Conservation (phyloP, 2,329 filamentous ascomycete species). For the Xylariales sp. region DNA sequence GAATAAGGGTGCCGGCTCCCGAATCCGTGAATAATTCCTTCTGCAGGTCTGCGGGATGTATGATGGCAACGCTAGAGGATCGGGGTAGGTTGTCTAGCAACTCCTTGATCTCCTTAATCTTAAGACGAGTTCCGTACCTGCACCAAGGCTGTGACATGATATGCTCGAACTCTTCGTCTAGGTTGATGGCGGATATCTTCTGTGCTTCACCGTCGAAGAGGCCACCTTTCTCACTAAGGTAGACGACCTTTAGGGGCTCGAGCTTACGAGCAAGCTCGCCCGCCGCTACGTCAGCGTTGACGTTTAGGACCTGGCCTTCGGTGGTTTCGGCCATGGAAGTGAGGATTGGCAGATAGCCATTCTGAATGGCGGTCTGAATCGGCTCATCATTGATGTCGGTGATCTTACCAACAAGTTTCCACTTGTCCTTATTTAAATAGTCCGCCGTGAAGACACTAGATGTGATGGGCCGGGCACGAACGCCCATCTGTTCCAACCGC, state of each 20-base stretch:
- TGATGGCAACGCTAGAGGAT: constrained; percentile 95
- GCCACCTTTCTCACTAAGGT: constrained; percentile 97
- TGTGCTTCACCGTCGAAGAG: constrained; percentile 92
- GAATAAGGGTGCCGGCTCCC: constrained; percentile 91
- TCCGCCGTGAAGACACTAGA: constrained; percentile 91
- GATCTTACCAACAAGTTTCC: constrained; percentile 95
- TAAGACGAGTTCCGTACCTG: constrained; percentile 91
- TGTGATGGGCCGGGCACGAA: constrained; percentile 88
- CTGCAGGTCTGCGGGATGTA: constrained; percentile 93
- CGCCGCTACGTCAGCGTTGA: constrained; percentile 97
- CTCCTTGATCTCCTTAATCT: constrained; percentile 98
- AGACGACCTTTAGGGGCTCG: constrained; percentile 96
- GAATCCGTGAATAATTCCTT: constrained; percentile 98
- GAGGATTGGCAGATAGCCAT: constrained; percentile 91
- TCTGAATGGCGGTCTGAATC: constrained; percentile 90
- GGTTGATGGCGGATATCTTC: constrained; percentile 97
- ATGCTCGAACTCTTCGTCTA: constrained; percentile 94
- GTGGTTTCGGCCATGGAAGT: constrained; percentile 96
- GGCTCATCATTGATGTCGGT: constrained; percentile 89
- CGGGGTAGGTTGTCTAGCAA: constrained; percentile 88
- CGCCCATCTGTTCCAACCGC: constrained; percentile 88
- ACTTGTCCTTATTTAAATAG: constrained; percentile 96
- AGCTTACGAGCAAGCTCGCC: constrained; percentile 90
- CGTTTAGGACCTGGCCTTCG: constrained; percentile 93
- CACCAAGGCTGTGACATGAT: constrained; percentile 97